A percentile compares a stretch with the other conserved stretches of the same genome.
phyloP scores from a whole-genome alignment of 495 filamentous ascomycete genomes.

The Chlorociboria aeruginascens region DNA sequence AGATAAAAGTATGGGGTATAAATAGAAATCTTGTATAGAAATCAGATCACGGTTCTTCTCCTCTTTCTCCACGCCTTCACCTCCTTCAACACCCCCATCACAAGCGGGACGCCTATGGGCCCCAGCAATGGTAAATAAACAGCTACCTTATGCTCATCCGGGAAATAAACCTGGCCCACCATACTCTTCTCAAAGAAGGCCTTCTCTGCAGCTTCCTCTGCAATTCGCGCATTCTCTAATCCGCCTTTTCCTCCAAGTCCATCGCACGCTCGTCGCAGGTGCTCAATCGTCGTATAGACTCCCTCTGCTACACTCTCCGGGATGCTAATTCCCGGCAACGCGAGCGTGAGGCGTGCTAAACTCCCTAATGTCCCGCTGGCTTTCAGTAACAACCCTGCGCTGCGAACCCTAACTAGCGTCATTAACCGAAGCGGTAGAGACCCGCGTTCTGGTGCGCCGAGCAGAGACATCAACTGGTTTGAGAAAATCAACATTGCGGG shows the following conservation, averaged over 20 bases:
- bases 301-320: constrained; percentile 75
- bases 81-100: constrained; percentile 77
- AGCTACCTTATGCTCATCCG: constrained; percentile 97
- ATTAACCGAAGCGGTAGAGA: constrained; percentile 73
- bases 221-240: constrained; percentile 67
- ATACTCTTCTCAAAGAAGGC: constrained; percentile 99
- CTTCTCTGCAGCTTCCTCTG: constrained; percentile 79
- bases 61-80: constrained; percentile 42
- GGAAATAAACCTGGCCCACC: constrained; percentile 96
- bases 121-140: constrained; percentile 89
- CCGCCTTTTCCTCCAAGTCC: constrained; percentile 48
- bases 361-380: constrained; percentile 92
- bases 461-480: constrained; percentile 78
- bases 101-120: constrained; percentile 79
- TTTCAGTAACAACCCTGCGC: constrained; percentile 76
- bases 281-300: constrained; percentile 65
- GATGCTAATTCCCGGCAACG: constrained; percentile 82
- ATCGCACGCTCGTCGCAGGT: constrained; percentile 64
- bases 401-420: constrained; percentile 70
- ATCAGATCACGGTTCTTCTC: constrained; percentile 8
- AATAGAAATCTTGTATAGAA: too few relatives aligned
- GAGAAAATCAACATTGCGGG: constrained; percentile 82
- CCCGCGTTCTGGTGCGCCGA: constrained; percentile 74
- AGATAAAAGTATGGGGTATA: too few relatives aligned
- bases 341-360: constrained; percentile 71